These are phyloP conservation scores for Phenoliferia sp. DNA, from an alignment of 1,284 basidiomycete species.

Conservation along the genomic window DNA sequence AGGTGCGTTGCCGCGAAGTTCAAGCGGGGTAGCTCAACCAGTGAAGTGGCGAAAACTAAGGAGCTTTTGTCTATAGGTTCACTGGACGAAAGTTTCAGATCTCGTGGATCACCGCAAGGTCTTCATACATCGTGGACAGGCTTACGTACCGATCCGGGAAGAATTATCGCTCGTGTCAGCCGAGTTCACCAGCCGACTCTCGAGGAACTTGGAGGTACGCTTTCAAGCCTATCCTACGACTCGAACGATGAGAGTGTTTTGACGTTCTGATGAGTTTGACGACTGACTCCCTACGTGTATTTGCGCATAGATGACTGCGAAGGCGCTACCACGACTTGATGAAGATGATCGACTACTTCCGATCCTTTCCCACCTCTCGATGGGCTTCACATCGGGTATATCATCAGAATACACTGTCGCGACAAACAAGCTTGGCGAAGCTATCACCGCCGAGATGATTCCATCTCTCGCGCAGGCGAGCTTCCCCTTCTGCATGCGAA, in stretches of 20 bases:
- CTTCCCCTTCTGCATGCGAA: conserved; percentile 94
- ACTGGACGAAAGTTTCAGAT: conserved; percentile 90
- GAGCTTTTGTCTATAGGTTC: conserved; percentile 49
- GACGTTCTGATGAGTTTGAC: too few relatives aligned
- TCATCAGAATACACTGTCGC: conserved; percentile 71
- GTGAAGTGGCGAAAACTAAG: too few relatives aligned
- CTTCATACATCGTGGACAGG: conserved; percentile 73
- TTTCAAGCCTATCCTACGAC: too few relatives aligned
- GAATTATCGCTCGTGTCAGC: conserved; percentile 84
- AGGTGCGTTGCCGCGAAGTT: conserved; percentile 49
- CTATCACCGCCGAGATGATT: conserved; percentile 88
- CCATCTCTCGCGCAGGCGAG: conserved; percentile 81
- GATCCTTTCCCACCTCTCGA: conserved; percentile 85
- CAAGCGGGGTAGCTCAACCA: neutral
- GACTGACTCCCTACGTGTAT: too few relatives aligned
- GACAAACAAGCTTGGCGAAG: conserved; percentile 52
- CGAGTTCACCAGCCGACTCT: conserved; percentile 74
- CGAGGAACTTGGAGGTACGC: conserved; percentile 71
- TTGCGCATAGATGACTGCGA: conserved; percentile 73
- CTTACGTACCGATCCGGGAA: conserved; percentile 78
- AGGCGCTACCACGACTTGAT: conserved; percentile 84
- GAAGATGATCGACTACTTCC: conserved; percentile 90
- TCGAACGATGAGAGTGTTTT: too few relatives aligned
- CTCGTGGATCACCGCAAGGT: conserved; percentile 82
- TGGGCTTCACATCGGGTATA: conserved; percentile 88